These are phyloP conservation scores for Geranium rotundifolium DNA, from an alignment of 345 rosid genomes.

Conservation along the genomic window DNA sequence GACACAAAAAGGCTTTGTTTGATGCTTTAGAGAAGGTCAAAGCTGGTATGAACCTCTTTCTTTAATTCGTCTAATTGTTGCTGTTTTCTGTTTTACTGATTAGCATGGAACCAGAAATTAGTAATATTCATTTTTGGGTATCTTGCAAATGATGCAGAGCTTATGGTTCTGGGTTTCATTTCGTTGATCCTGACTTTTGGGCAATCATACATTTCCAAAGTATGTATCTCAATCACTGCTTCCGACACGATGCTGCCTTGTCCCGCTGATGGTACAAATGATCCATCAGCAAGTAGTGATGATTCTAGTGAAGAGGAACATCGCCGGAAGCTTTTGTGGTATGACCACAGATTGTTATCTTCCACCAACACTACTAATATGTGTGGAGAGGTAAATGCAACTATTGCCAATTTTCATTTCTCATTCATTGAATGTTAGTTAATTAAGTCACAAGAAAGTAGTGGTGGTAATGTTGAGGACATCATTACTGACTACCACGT, in stretches of 20 bases:
- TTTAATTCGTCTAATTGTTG: background rate
- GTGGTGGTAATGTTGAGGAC: too few relatives aligned
- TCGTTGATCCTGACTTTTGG: constrained; percentile 77
- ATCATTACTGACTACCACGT: too few relatives aligned
- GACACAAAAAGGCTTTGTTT: constrained; percentile 67
- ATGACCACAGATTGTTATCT: constrained; percentile 39
- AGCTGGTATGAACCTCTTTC: constrained; percentile 35
- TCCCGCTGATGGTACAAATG: constrained; percentile 5
- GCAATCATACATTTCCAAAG: constrained; percentile 44
- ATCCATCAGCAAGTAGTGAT: background rate
- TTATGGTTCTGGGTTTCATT: constrained; percentile 91
- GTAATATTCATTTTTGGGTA: background rate
- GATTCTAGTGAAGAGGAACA: background rate
- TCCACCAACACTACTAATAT: constrained; percentile 8
- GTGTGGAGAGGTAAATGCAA: constrained; percentile 44
- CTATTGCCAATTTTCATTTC: background rate
- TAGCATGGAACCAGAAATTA: background rate
- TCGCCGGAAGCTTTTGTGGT: constrained; percentile 53
- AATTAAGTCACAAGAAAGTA: too few relatives aligned
- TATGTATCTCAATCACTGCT: constrained; percentile 49
- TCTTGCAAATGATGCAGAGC: constrained; percentile 37
- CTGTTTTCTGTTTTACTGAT: background rate
- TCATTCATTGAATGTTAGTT: too few relatives aligned
- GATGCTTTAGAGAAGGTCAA: constrained; percentile 89
- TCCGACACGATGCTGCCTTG: constrained; percentile 76